Evolutionary conservation across 78 protist genomes (phyloP).

Genomic region (Reticulomyxa filosa): DNA sequence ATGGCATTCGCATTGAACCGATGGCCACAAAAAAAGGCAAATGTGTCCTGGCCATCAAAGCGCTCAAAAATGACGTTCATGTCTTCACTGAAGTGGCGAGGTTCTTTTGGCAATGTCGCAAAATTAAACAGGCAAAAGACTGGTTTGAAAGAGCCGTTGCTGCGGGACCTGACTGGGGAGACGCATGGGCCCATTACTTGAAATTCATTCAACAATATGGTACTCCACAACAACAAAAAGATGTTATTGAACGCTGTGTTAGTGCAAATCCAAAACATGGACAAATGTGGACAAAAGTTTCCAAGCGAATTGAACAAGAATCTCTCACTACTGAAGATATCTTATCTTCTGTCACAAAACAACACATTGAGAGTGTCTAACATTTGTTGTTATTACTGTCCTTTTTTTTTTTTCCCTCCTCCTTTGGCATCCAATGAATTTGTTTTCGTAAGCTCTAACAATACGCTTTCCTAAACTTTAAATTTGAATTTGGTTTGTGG

Average conservation of each 20-base stretch:
- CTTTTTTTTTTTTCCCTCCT: too few relatives aligned
- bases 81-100: conserved; percentile 36
- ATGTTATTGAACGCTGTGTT: not conserved
- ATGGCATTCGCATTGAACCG: conserved; percentile 41
- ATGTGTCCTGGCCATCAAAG: conserved; percentile 7
- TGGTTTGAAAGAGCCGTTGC: conserved; percentile 66
- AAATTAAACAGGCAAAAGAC: conserved; percentile 37
- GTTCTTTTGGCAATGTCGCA: conserved; percentile 63
- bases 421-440: too few relatives aligned
- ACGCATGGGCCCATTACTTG: conserved; percentile 68
- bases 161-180: conserved; percentile 57
- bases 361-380: too few relatives aligned
- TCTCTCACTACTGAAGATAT: too few relatives aligned
- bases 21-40: conserved; percentile 10
- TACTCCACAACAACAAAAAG: not conserved
- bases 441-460: too few relatives aligned
- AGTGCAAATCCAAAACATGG: conserved; percentile 13
- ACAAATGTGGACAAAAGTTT: not conserved
- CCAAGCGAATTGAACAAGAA: too few relatives aligned
- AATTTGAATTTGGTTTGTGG: too few relatives aligned
- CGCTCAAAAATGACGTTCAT: conserved; percentile 21
- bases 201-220: conserved; percentile 49
- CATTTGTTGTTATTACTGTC: too few relatives aligned
- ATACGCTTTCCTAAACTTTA: too few relatives aligned
- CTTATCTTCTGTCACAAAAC: too few relatives aligned